Evolutionary conservation across 805 yeast genomes (phyloP), one percentile per base, ranked within the genome.

Genomic region (Cyberlindnera galapagoensis): DNA sequence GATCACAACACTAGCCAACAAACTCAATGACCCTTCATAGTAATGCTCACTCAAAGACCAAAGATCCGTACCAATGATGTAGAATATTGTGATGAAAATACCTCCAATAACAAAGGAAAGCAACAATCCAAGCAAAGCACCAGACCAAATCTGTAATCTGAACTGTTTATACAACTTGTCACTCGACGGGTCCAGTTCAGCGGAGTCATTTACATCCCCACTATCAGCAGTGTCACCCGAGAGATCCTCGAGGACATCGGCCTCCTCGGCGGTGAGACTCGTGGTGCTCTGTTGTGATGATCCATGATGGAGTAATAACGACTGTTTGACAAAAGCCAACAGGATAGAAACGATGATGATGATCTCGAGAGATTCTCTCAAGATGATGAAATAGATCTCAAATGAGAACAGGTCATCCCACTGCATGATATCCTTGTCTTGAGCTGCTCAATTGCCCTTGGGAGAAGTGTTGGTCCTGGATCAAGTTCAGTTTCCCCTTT

Each of bases 1-100:
- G 38, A 87, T 87, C 37, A 87, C 74, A 2, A 80, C 48, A 13
- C 92, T 74, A 4, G 95, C 86, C 19, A 86, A 54, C 10, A 88
- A 65, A 45, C 90, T 80, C 51, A 87, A 76, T 1, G 77, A 59
- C 7, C 95, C 95, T 53, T 87, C 97, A 83, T 95, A 87, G 33
- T 84, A 66, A 47, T 92, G 75, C 54, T 87, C 97, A 24, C 95
- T 80, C 38, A 76, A 62, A 7, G 88, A 73, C 96, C 96, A 87
- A 33, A 84, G 60, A 58, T 87, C 94, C 17, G 78, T 74, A 11
- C 95, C 95, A 19, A 88, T 60, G 27, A 76, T 52, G 49, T 86
- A 85, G 56, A 87, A 87, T 5, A 77, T 63, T 9, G 67, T 58
- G 20, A 87, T 74, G 51, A 87, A 81, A 0, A 73, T 54, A 4